Evolutionary conservation across 345 rosid genomes (phyloP), one percentile per base, ranked within the genome.

Genomic region (Populus deltoides): DNA sequence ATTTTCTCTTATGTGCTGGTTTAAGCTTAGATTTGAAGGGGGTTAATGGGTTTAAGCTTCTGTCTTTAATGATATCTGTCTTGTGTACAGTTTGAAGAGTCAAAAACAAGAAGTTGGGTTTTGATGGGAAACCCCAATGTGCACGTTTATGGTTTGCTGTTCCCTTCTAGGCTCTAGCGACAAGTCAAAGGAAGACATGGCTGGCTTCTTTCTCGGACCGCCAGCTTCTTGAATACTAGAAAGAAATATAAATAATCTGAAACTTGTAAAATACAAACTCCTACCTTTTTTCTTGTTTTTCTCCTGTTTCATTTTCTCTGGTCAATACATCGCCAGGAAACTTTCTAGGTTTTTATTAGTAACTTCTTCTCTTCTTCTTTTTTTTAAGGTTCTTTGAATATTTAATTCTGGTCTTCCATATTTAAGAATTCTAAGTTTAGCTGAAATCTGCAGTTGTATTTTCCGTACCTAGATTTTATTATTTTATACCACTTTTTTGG

Each of bases 141-240:
- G 75, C 85, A 72, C 55, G 75, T 75, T 77, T 77, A 3, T 18
- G 62, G 25, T 69, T 77, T 61, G 68, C 45, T 74, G 33, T 20
- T 83, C 35, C 27, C 53, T 16, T 47, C 18, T 13, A 47, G 53
- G 53, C 53, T 29, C 25, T 41, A 73, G 55, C 85, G 75, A 43
- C 47, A 47, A 81, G 90, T 88, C 86, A 88, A 88, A 79, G 71
- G 41, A 55, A 65, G 82, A 65, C 16, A 63, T 43, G 70, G 75
- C 66, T 13, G 51, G 74, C 57, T 59, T 68, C 68, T 66, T 59
- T 68, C 68, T 66, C 65, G 27, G 61, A 43, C 73, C 77, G 27
- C 31, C 75, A 70, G 53, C 53, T 63, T 74, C 59, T 71, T 38
- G 17, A 57, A 59, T 49, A 61, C 2, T 29, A 18, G 20, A 66